Conservation (phyloP, 768 basidiomycete genomes). For the Tephrocybe sp. region DNA sequence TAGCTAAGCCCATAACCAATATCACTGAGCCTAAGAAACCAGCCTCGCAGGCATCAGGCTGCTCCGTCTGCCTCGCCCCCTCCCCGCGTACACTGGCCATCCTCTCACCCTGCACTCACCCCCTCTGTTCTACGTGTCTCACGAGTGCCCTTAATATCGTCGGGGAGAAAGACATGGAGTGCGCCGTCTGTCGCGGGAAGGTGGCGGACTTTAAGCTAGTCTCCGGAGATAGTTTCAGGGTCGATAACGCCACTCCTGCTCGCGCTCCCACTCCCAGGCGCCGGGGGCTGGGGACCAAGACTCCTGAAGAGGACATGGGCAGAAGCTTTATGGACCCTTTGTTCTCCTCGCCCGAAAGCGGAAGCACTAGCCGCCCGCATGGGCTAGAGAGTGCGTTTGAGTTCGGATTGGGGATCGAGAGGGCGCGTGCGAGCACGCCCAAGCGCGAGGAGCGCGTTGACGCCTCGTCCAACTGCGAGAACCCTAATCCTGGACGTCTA, state of each 20-base stretch:
- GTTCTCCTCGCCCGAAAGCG: conserved; percentile 33
- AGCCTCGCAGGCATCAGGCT: conserved; percentile 30
- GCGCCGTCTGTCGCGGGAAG: conserved; percentile 71
- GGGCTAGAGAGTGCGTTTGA: conserved; percentile 41
- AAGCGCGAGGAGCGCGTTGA: conserved; percentile 27
- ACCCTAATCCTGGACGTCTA: conserved; percentile 6
- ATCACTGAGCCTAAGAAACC: conserved; percentile 6
- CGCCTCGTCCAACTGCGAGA: neutral
- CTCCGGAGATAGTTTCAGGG: conserved; percentile 14
- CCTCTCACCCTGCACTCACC: conserved; percentile 73
- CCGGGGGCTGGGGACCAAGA: conserved; percentile 15
- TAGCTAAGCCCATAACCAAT: neutral
- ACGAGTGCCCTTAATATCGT: conserved; percentile 89
- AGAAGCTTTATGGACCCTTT: conserved; percentile 34
- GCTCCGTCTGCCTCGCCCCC: conserved; percentile 63
- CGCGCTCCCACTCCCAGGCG: neutral
- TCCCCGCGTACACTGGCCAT: conserved; percentile 52
- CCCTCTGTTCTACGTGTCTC: conserved; percentile 77
- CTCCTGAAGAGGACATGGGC: conserved; percentile 10
- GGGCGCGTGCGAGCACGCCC: conserved; percentile 44
- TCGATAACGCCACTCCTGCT: conserved; percentile 1
- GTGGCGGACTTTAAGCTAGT: conserved; percentile 70
- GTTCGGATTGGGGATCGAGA: conserved; percentile 36
- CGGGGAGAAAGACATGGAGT: conserved; percentile 86
- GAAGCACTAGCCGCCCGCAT: conserved; percentile 16